These are phyloP conservation scores for Fusarium sp. DNA, from an alignment of 2,329 filamentous ascomycete genomes.

Conservation along the genomic window DNA sequence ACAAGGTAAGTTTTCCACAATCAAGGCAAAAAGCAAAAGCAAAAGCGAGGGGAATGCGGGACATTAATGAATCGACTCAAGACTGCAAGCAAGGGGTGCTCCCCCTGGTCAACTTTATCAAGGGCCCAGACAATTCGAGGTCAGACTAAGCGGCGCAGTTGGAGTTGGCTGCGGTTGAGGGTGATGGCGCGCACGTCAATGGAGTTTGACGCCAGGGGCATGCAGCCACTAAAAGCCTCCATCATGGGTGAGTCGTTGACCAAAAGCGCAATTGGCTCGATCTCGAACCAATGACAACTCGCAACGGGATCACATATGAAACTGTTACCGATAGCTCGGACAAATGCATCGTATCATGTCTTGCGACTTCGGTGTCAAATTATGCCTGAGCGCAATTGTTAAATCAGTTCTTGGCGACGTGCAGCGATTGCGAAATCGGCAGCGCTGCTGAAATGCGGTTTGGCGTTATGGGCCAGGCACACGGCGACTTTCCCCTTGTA, in stretches of 20 bases:
- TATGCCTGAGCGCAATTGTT: background rate
- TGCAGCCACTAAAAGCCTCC: background rate
- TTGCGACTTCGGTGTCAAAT: background rate
- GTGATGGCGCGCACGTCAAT: constrained; percentile 20
- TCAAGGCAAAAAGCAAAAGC: background rate
- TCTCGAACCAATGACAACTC: background rate
- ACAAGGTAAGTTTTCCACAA: background rate
- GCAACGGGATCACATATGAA: background rate
- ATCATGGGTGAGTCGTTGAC: background rate
- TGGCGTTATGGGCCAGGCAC: background rate
- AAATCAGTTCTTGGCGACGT: background rate
- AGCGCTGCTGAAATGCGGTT: background rate
- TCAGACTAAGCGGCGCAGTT: constrained; percentile 27
- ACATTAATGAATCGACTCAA: constrained; percentile 13
- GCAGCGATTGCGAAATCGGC: constrained; percentile 4
- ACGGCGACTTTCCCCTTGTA: constrained; percentile 25
- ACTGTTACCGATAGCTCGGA: constrained; percentile 11
- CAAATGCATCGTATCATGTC: constrained; percentile 11
- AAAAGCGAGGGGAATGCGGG: constrained; percentile 20
- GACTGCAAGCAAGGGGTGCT: constrained; percentile 4
- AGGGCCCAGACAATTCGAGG: constrained; percentile 24
- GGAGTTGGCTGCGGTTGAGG: constrained; percentile 3
- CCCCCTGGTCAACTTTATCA: constrained; percentile 10
- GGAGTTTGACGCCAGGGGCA: constrained; percentile 9
- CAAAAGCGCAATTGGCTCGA: background rate